These are phyloP conservation scores for Atkinsonella texensis DNA, from an alignment of 2,329 filamentous ascomycete genomes.

Conservation along the genomic window DNA sequence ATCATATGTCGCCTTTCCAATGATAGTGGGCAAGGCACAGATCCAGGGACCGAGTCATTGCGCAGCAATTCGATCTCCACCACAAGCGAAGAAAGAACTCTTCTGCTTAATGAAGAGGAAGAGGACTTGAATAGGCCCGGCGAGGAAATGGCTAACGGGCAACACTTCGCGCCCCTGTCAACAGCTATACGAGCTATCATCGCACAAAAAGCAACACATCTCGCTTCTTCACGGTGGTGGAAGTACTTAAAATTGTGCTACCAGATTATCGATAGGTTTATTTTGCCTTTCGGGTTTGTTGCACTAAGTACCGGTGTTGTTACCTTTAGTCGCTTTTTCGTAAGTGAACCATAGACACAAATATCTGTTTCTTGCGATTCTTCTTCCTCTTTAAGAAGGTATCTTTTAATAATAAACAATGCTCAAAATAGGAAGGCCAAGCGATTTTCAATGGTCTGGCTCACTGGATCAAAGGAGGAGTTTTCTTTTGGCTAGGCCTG, in stretches of 20 bases:
- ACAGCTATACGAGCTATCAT: constrained; percentile 36
- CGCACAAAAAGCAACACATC: constrained; percentile 37
- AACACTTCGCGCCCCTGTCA: constrained; percentile 13
- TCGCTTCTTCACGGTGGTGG: constrained; percentile 45
- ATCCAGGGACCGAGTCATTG: constrained; percentile 54
- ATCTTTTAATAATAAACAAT: too few relatives aligned
- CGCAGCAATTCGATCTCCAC: constrained; percentile 54
- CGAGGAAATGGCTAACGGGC: constrained; percentile 26
- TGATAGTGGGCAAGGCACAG: constrained; percentile 66
- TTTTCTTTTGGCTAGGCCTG: constrained; percentile 90
- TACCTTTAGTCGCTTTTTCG: constrained; percentile 73
- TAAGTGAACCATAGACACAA: constrained; percentile 31
- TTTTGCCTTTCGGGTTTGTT: constrained; percentile 67
- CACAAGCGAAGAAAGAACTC: constrained; percentile 28
- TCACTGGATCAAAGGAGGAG: constrained; percentile 87
- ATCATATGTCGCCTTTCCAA: constrained; percentile 47
- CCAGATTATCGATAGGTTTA: constrained; percentile 59
- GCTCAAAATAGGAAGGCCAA: constrained; percentile 43
- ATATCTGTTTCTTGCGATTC: constrained; percentile 3
- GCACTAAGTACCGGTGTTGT: constrained; percentile 60
- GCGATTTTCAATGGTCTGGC: constrained; percentile 75
- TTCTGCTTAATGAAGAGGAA: constrained; percentile 23
- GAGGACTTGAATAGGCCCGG: constrained; percentile 40
- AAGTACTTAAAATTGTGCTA: constrained; percentile 48
- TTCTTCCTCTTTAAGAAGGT: too few relatives aligned